Conservation (phyloP, 306 rosid species). For the Citrullus amarus region DNA sequence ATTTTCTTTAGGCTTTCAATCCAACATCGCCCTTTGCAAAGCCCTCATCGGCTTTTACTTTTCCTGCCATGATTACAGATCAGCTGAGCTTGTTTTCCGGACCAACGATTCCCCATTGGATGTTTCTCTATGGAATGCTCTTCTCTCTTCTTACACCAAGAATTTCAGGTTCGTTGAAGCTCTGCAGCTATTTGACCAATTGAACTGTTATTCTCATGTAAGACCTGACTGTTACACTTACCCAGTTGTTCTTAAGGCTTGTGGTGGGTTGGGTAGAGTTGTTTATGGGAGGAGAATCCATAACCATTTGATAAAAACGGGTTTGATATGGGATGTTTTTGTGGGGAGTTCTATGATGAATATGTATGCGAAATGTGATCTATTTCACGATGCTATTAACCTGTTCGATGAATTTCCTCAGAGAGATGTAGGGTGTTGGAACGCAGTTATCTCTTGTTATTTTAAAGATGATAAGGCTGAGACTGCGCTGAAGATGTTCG, state of each 20-base stretch:
- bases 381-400: conserved; percentile 27
- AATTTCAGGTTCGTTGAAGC: conserved; percentile 54
- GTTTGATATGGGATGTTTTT: conserved; percentile 38
- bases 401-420: conserved; percentile 63
- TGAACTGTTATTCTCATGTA: conserved; percentile 22
- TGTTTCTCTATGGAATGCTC: conserved; percentile 63
- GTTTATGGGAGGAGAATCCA: conserved; percentile 39
- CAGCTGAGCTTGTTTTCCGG: conserved; percentile 41
- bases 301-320: conserved; percentile 43
- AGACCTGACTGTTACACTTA: conserved; percentile 52
- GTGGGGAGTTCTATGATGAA: conserved; percentile 52
- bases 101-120: conserved; percentile 28
- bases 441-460: conserved; percentile 59
- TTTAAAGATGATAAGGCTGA: conserved; percentile 47
- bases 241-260: conserved; percentile 68
- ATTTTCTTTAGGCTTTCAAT: conserved; percentile 42
- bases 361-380: conserved; percentile 58
- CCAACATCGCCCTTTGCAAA: conserved; percentile 32
- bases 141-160: conserved; percentile 54
- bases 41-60: conserved; percentile 44
- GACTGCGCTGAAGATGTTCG: conserved; percentile 39
- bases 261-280: conserved; percentile 40
- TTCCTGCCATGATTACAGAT: conserved; percentile 29
- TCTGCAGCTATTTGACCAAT: conserved; percentile 33
- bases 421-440: conserved; percentile 80